Percentiles rank a stretch among this genome's conserved stretches.
Conservation (phyloP, 345 rosid genomes). For the Eutrema heterophyllum region DNA sequence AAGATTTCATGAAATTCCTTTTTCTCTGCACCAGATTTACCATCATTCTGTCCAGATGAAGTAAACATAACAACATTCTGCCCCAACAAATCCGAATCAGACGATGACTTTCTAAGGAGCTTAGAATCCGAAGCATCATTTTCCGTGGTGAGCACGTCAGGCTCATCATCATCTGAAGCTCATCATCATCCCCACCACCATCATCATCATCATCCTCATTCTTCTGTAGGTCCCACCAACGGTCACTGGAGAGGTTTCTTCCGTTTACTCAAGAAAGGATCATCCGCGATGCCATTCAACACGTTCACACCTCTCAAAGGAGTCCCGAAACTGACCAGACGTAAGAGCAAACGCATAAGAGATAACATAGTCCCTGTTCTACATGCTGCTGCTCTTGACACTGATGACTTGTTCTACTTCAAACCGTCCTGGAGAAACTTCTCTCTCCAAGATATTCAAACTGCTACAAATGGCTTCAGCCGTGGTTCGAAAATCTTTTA, state of each 20-base stretch:
- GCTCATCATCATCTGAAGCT: constrained; percentile 34
- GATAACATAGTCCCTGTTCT: constrained; percentile 47
- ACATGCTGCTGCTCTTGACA: constrained; percentile 42
- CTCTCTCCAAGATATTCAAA: constrained; percentile 54
- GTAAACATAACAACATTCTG: neutral
- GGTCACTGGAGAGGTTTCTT: constrained; percentile 54
- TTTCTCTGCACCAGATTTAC: constrained; percentile 31
- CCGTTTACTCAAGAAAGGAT: constrained; percentile 56
- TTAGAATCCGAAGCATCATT: constrained; percentile 38
- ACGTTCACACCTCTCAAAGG: constrained; percentile 39
- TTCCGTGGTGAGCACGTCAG: constrained; percentile 56
- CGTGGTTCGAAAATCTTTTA: constrained; percentile 40
- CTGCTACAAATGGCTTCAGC: constrained; percentile 70
- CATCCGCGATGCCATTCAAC: constrained; percentile 41
- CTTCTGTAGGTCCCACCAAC: constrained; percentile 10
- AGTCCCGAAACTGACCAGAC: constrained; percentile 61
- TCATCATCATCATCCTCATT: constrained; percentile 15
- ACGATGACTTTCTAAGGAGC: constrained; percentile 37
- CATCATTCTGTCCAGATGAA: constrained; percentile 21
- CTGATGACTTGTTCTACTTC: constrained; percentile 58
- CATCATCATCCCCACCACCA: constrained; percentile 13
- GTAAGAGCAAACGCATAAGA: constrained; percentile 56
- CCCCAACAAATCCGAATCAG: constrained; percentile 9
- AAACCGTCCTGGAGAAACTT: constrained; percentile 79
- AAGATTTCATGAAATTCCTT: neutral